Base-by-base conservation (phyloP, 768 basidiomycete species). In the Porphyrellus cyaneotinctus region DNA sequence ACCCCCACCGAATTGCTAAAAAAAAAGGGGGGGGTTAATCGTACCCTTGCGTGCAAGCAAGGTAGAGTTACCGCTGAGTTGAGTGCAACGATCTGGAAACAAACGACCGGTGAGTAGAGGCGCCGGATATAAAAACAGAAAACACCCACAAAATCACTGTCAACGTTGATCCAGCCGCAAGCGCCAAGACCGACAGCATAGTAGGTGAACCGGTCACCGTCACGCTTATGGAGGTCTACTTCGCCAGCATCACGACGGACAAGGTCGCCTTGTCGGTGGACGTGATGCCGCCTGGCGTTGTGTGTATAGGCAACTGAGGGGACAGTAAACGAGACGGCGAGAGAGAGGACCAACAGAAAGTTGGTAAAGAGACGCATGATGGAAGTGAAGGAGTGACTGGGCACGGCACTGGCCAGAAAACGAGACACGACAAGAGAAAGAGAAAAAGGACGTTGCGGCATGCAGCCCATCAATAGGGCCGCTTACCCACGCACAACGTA, bases 1-100 rank as follows among this genome's bases (percentile, higher is more conserved):
- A n/a, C 76, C 76, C 35, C 66, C 58, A 30, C 70, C 74, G 69
- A 69, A 88, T 79, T 86, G 80, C 82, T 85, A 62, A 43, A 35
- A 37, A 13, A 20, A n/a, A n/a, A n/a, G n/a, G n/a, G n/a, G 11
- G 26, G 13, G 18, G 38, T 67, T n/a, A 61, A 44, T 23, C 6
- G 7, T 17, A 30, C 37, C 10, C 7, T 32, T 15, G 18, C 37
- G 38, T 32, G 38, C 36, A 24, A 39, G 5, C 9, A 13, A 26
- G 8, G 20, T 13, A 36, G 23, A n/a, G 54, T 58, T 57, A 70
- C 69, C 30, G 42, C 51, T 28, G 69, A 30, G 47, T 73, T 63
- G 35, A 75, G 63, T 2, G 82, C 82, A 35, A 85, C 83, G 54
- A 83, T 76, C 83, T 84, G 51, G 20, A 13, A 12, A 45, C 10